Evolutionary conservation across 345 rosid species (phyloP), one percentile per base, ranked within the genome.

Genomic region (Pugionium cornutum): DNA sequence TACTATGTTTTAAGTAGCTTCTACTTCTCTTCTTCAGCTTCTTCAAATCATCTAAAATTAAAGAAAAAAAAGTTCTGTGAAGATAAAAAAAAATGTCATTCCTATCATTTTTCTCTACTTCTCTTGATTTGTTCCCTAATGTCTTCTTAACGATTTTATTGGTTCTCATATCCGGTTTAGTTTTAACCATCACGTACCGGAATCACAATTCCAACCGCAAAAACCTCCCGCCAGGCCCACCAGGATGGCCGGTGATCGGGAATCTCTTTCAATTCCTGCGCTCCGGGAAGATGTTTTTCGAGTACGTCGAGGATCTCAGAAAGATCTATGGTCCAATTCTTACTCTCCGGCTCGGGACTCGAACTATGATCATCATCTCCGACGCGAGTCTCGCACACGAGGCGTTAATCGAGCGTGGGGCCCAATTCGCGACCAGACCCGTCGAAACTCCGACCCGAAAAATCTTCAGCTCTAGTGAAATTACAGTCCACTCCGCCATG

Each of bases 241-340:
- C 83, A 0, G 91, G 96, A 5, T 88, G 94, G 97, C 97, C 97
- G 7, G 27, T 88, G 2, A 88, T 88, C 32, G 94, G 96, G 10
- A 91, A 86, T 68, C 83, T 91, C 52, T 88, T 88, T 64, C 97
- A 88, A 33, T 72, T 82, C 26, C 68, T 80, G 5, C 72, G 72
- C 57, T 86, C 89, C 0, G 89, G 95, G 1, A 91, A 88, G 36
- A 82, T 83, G 6, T 91, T 91, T 67, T 86, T 84, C 60, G 62
- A 74, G 46, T 86, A 82, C 37, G 80, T 76, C 0, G 79, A 82
- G 0, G 89, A 83, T 2, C 76, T 86, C 8, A 63, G 72, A n/a
- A 59, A 66, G 0, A 70, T 55, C 53, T 86, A 88, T 58, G 97
- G 96, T 1, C 83, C 91, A 0, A 83, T 91, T 50, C 72, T 86